Percentiles rank a stretch among this genome's conserved stretches.
Evolutionary conservation across 257 asterid genomes (phyloP).

Genomic region (Nemophila menziesii): DNA sequence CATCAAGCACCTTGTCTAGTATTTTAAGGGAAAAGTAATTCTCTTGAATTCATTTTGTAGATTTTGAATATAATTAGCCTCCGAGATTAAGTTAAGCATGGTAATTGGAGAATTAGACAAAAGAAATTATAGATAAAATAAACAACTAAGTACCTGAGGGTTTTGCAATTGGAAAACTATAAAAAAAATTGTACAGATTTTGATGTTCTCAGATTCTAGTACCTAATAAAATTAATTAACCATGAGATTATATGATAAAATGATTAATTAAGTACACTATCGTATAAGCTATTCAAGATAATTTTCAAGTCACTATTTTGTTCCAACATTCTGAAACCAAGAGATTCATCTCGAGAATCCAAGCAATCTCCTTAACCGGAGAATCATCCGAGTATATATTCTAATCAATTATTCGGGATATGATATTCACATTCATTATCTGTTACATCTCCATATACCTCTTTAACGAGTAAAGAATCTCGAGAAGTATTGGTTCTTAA

Average conservation of each 20-base stretch:
- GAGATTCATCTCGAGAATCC: constrained; percentile 89
- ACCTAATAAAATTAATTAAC: constrained; percentile 28
- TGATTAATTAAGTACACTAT: background rate
- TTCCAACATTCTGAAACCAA: constrained; percentile 89
- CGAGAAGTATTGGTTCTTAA: constrained; percentile 31
- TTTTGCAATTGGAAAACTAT: constrained; percentile 80
- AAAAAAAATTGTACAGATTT: constrained; percentile 75
- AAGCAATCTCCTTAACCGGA: constrained; percentile 86
- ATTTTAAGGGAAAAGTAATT: constrained; percentile 71
- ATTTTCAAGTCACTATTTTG: constrained; percentile 68
- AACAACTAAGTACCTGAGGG: constrained; percentile 62
- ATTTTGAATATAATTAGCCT: background rate
- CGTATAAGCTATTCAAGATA: too few relatives aligned
- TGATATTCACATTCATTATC: constrained; percentile 65
- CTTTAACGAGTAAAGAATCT: constrained; percentile 56
- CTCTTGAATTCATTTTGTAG: constrained; percentile 84
- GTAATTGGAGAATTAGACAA: too few relatives aligned
- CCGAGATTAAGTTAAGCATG: too few relatives aligned
- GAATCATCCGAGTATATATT: constrained; percentile 82
- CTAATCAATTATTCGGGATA: constrained; percentile 61
- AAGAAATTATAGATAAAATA: too few relatives aligned
- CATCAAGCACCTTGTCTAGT: constrained; percentile 97
- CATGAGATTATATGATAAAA: background rate
- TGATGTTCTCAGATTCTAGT: constrained; percentile 92
- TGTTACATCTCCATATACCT: constrained; percentile 31